These are phyloP conservation scores for Lepidium didymum DNA, from an alignment of 345 rosid species.

Conservation along the genomic window DNA sequence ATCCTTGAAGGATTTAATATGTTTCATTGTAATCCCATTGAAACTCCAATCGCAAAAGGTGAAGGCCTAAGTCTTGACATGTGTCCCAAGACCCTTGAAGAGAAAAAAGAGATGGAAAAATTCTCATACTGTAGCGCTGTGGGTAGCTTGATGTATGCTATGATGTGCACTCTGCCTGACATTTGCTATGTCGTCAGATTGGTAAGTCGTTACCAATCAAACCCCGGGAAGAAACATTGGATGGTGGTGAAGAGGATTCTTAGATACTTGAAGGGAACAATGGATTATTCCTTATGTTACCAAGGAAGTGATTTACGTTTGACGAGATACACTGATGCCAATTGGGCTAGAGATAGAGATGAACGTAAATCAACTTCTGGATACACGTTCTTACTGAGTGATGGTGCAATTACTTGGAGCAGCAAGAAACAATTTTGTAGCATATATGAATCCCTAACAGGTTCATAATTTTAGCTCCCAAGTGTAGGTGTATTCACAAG, in stretches of 20 bases:
- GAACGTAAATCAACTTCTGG: not conserved
- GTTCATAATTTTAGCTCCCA: not conserved
- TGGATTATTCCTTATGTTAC: not conserved
- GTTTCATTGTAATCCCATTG: not conserved
- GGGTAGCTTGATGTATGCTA: not conserved
- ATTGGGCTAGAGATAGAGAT: not conserved
- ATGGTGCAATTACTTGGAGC: not conserved
- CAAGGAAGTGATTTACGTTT: not conserved
- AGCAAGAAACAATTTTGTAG: not conserved
- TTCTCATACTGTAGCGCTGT: not conserved
- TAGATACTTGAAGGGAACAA: not conserved
- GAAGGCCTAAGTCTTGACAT: not conserved
- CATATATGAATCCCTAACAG: not conserved
- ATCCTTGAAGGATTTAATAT: not conserved
- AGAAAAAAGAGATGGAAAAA: not conserved
- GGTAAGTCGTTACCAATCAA: not conserved
- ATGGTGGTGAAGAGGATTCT: not conserved
- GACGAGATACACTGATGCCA: not conserved
- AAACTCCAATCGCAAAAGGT: not conserved
- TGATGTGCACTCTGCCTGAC: not conserved
- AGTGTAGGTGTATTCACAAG: not conserved
- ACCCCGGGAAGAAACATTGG: not conserved
- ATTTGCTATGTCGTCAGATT: not conserved
- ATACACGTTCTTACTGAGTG: not conserved
- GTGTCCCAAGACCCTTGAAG: not conserved